Percentiles rank a stretch among this genome's conserved stretches.
Evolutionary conservation across 78 protist genomes (phyloP).

Genomic region (Tieghemostelium lacteum): DNA sequence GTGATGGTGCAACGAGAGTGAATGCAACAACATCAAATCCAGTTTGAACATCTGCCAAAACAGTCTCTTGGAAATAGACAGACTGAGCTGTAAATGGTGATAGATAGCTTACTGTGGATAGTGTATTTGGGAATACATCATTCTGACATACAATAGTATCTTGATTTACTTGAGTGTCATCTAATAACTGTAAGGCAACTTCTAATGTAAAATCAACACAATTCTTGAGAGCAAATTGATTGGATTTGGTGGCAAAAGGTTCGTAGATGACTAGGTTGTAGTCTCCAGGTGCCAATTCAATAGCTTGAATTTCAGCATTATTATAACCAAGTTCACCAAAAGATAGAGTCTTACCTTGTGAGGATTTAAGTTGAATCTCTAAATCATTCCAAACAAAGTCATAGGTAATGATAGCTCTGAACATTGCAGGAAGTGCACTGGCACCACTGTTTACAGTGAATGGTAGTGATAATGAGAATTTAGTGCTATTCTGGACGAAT

Average conservation of each 20-base stretch:
- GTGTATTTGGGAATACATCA: slow-evolving; percentile 24
- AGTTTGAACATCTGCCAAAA: slow-evolving; percentile 33
- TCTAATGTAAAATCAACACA: slow-evolving; percentile 46
- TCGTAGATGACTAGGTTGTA: slow-evolving; percentile 31
- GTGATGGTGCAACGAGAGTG: slow-evolving; percentile 1
- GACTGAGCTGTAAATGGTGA: neutral
- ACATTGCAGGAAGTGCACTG: slow-evolving; percentile 1
- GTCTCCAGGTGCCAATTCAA: slow-evolving; percentile 9
- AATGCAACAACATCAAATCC: slow-evolving; percentile 26
- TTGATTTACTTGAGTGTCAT: neutral
- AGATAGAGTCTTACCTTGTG: neutral
- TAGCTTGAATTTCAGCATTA: slow-evolving; percentile 10
- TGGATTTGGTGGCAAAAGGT: slow-evolving; percentile 2
- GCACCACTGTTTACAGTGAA: slow-evolving; percentile 13
- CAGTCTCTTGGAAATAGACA: slow-evolving; percentile 25
- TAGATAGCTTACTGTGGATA: slow-evolving; percentile 27
- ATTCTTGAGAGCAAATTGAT: neutral
- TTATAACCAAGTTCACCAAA: slow-evolving; percentile 7
- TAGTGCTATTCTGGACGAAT: neutral
- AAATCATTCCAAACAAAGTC: slow-evolving; percentile 65
- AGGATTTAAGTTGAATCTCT: neutral
- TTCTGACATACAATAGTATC: slow-evolving; percentile 35
- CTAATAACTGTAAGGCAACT: slow-evolving; percentile 12
- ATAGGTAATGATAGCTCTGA: slow-evolving; percentile 37
- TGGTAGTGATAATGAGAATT: neutral